Percentiles rank a stretch among this genome's conserved stretches.
Evolutionary conservation across 1,284 basidiomycete species (phyloP).

Genomic region (Volvariella surrecta): DNA sequence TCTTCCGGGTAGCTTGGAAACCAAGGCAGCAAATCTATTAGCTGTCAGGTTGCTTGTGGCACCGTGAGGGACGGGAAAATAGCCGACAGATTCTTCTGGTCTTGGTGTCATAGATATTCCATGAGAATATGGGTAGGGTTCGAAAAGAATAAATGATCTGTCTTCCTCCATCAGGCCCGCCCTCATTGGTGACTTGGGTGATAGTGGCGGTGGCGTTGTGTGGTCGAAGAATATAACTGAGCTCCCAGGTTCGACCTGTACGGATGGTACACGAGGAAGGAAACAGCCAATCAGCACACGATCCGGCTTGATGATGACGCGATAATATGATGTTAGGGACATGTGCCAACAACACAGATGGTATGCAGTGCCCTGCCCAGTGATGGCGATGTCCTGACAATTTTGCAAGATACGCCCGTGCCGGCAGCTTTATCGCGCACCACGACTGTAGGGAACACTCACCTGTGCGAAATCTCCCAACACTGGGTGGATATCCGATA

Average conservation of each 20-base stretch:
- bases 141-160: conserved; percentile 15
- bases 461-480: conserved; percentile 1
- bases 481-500: conserved; percentile 5
- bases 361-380: no score
- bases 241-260: conserved; percentile 1
- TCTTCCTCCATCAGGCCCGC: conserved; percentile 11
- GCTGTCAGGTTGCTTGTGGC: neutral
- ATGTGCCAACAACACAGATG: no score
- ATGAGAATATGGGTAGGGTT: conserved; percentile 1
- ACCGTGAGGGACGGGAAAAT: conserved; percentile 17
- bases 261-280: no score
- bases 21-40: neutral
- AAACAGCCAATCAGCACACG: no score
- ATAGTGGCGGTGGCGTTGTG: no score
- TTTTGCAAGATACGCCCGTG: no score
- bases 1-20: neutral
- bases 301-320: no score
- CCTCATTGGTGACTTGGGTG: conserved; percentile 11
- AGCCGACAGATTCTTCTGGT: conserved; percentile 18
- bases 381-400: no score
- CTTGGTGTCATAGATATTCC: conserved; percentile 14
- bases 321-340: no score
- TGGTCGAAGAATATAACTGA: conserved; percentile 4
- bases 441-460: neutral
- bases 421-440: no score